phyloP scores from a whole-genome alignment of 331 rosid species.

The Dryas integrifolia region DNA sequence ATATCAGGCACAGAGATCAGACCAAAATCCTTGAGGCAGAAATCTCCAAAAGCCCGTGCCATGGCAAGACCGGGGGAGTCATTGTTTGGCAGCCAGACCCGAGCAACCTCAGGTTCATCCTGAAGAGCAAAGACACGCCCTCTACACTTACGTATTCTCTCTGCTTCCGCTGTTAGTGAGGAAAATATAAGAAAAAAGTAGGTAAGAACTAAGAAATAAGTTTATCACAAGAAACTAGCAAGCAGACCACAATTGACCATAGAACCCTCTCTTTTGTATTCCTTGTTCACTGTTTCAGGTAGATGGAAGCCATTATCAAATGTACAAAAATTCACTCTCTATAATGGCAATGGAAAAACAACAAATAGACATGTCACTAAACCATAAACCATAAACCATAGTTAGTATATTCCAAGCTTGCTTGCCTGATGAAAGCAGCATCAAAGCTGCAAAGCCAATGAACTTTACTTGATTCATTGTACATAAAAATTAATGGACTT shows the following conservation, averaged over 20 bases:
- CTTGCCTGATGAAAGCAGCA: no score
- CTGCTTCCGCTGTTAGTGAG: slow-evolving; percentile 72
- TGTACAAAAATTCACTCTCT: neutral
- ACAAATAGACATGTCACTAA: neutral
- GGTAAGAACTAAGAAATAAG: slow-evolving; percentile 4
- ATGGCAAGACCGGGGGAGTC: slow-evolving; percentile 99
- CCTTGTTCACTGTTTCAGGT: neutral
- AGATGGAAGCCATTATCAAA: slow-evolving; percentile 10
- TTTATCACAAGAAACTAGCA: neutral
- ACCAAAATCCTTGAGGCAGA: slow-evolving; percentile 96
- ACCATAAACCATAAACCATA: neutral
- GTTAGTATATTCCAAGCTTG: no score
- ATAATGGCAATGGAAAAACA: neutral
- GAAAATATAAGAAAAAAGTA: neutral
- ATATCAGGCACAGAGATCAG: slow-evolving; percentile 91
- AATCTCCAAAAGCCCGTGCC: slow-evolving; percentile 99
- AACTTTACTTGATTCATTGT: no score
- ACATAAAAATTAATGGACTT: no score
- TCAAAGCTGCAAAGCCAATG: no score
- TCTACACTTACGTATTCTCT: slow-evolving; percentile 77
- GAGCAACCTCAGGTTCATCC: slow-evolving; percentile 93
- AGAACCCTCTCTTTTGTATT: neutral
- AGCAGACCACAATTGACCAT: neutral
- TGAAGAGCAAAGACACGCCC: slow-evolving; percentile 97
- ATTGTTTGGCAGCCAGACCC: slow-evolving; percentile 93